Evolutionary conservation across 2,329 filamentous ascomycete genomes (phyloP), one percentile per base, ranked within the genome.

Genomic region (Penicillium nordicum): DNA sequence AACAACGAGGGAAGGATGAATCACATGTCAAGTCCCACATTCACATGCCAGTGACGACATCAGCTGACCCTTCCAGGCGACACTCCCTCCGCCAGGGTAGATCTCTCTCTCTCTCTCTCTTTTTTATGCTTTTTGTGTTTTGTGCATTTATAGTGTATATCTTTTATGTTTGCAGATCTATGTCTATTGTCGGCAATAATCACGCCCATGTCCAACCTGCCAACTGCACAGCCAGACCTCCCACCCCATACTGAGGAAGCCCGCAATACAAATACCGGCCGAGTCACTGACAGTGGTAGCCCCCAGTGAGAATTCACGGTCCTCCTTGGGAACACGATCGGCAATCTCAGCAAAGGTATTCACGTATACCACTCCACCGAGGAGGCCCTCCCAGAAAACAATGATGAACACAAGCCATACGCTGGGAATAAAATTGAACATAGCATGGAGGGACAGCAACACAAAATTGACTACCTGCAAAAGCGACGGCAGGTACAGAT

Each of bases 321-420:
- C 92, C 32, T 86, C 83, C 5, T 82, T 78, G 0, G 86, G 85
- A 1, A 97, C 86, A 7, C 87, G 86, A 67, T 97, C 91, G 71
- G 91, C 88, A 59, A 99, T 97, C 70, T 95, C 90, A 0, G 92
- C 91, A 74, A 97, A 99, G 0, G 92, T 96, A 67, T 93, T 96
- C 57, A 97, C 92, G 67, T 99, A 99, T 0, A 97, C 94, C 4
- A 91, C 80, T 0, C 94, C 94, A 0, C 94, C 94, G 0, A 99
- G 79, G 12, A 97, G 74, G 0, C 94, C 94, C 72, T 97, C 94
- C 93, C 93, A 97, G 69, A 97, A 94, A 21, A 97, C 81, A 58
- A 97, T 79, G 23, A 84, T 57, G 67, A 96, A 97, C 1, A 97
- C 79, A n/a, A 96, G 66, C 70, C 91, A 97, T 25, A 97, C 89